Evolutionary conservation across 192 early-diverging fungal genomes (phyloP).

Genomic region (Cetraspora pellucida): DNA sequence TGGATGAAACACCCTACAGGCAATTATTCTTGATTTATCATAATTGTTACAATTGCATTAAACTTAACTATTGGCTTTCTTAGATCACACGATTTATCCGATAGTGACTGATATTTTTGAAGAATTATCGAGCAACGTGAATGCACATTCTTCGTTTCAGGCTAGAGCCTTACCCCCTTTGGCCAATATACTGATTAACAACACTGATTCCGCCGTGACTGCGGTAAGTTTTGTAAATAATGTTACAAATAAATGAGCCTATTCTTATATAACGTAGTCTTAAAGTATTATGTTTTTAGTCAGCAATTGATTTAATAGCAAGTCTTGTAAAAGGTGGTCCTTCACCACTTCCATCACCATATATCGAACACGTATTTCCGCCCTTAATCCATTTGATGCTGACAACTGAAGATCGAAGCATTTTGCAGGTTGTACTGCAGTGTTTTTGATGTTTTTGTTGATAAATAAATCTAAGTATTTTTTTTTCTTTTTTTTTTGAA

Average conservation of each 20-base stretch:
- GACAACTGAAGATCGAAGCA: conserved; percentile 67
- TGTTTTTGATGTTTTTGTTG: neutral
- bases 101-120: conserved; percentile 80
- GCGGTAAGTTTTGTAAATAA: conserved; percentile 41
- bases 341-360: conserved; percentile 71
- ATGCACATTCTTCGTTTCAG: conserved; percentile 67
- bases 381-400: conserved; percentile 75
- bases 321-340: conserved; percentile 71
- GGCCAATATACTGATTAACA: conserved; percentile 40
- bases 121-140: conserved; percentile 68
- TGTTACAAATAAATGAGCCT: neutral
- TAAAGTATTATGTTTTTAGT: conserved; percentile 37
- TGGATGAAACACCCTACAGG: conserved; percentile 77
- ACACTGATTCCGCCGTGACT: conserved; percentile 44
- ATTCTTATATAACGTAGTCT: neutral
- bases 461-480: neutral
- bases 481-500: conserved; percentile 32
- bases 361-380: conserved; percentile 79
- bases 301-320: conserved; percentile 75
- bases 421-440: conserved; percentile 65
- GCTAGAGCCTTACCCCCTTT: conserved; percentile 75
- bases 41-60: neutral
- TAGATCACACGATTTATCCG: conserved; percentile 74
- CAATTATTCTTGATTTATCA: neutral
- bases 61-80: neutral